Percentiles rank a stretch among this genome's conserved stretches.
These are phyloP conservation scores for Cornus suecica DNA, from an alignment of 148 eudicot genomes.

Conservation along the genomic window DNA sequence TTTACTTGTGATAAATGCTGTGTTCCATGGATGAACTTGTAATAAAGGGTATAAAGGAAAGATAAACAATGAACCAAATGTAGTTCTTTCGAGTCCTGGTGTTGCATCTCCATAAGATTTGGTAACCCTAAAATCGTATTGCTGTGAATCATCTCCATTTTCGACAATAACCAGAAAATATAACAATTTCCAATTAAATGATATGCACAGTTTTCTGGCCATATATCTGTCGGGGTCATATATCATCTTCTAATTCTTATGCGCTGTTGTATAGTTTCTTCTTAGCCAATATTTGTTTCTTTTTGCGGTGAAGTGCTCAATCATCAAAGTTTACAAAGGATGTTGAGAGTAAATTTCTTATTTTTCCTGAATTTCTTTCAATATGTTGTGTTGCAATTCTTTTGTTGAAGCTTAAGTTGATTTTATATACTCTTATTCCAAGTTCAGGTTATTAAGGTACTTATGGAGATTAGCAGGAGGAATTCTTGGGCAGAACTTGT, in stretches of 20 bases:
- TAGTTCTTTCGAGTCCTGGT: too few species aligned
- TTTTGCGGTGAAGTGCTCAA: not conserved
- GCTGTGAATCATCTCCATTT: not conserved
- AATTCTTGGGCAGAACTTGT: conserved; percentile 95
- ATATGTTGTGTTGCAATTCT: not conserved
- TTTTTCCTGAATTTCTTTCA: not conserved
- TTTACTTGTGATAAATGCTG: not conserved
- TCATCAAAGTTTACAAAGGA: not conserved
- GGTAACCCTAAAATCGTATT: not conserved
- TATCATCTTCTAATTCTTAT: not conserved
- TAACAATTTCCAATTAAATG: not conserved
- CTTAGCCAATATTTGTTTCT: not conserved
- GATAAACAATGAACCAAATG: not conserved
- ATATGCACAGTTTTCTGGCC: not conserved
- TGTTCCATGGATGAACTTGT: not conserved
- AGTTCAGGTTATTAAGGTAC: conserved; percentile 73
- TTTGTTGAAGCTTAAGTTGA: not conserved
- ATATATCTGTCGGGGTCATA: not conserved
- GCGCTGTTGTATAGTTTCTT: not conserved
- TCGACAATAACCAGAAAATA: not conserved
- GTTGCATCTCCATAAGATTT: too few species aligned
- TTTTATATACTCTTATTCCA: conserved; percentile 6
- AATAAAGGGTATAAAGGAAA: not conserved
- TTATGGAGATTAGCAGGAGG: conserved; percentile 71
- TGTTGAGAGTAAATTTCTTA: too few species aligned